phyloP scores from a whole-genome alignment of 768 basidiomycete species.

The Goffeauzyma gilvescens region DNA sequence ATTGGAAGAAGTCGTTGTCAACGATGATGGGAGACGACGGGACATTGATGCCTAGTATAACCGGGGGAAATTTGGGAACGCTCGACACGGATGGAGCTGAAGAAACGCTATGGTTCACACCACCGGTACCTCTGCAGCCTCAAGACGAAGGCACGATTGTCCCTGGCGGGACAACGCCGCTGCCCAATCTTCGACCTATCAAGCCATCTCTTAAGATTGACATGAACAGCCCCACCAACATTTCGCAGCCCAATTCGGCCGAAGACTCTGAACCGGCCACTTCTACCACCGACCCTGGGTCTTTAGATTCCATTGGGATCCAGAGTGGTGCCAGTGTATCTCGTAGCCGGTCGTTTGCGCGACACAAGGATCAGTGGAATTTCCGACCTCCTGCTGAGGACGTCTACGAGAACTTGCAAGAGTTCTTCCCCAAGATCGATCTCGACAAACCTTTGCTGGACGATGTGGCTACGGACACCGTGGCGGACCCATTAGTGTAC shows the following conservation, averaged over 20 bases:
- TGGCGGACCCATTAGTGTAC: too few relatives aligned
- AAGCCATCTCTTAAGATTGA: constrained; percentile 6
- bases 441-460: constrained; percentile 92
- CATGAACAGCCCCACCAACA: background rate
- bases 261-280: constrained; percentile 12
- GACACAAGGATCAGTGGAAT: constrained; percentile 56
- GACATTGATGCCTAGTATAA: too few relatives aligned
- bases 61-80: too few relatives aligned
- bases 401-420: constrained; percentile 76
- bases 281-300: constrained; percentile 18
- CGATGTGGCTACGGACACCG: constrained; percentile 39
- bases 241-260: background rate
- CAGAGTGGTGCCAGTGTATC: constrained; percentile 8
- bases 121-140: constrained; percentile 6
- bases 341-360: constrained; percentile 44
- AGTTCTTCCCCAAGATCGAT: constrained; percentile 90
- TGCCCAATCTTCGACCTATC: background rate
- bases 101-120: constrained; percentile 26
- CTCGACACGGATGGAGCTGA: constrained; percentile 22
- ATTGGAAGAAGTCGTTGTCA: constrained; percentile 16
- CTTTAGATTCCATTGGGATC: constrained; percentile 2
- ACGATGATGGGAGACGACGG: too few relatives aligned
- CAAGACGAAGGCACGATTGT: too few relatives aligned
- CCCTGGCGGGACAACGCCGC: background rate
- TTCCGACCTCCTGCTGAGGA: constrained; percentile 79